Percentiles rank a stretch among this genome's conserved stretches.
phyloP scores from a whole-genome alignment of 2,329 filamentous ascomycete species.

The Pseudogymnoascus sp. region DNA sequence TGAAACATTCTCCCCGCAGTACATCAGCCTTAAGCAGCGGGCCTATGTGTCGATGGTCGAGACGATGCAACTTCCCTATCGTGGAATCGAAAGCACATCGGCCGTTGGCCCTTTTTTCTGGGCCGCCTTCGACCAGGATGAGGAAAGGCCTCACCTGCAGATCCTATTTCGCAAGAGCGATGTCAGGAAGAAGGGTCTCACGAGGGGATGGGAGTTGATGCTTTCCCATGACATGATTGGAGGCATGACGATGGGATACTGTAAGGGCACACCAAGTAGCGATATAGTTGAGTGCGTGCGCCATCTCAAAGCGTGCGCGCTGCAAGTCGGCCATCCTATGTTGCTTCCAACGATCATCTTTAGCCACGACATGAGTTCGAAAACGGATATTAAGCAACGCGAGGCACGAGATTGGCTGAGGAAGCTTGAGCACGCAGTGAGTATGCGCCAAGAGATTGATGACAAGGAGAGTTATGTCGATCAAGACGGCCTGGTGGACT shows the following conservation, averaged over 20 bases:
- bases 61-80: conserved; percentile 44
- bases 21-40: conserved; percentile 43
- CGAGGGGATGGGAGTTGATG: conserved; percentile 57
- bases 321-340: conserved; percentile 50
- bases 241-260: conserved; percentile 50
- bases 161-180: conserved; percentile 58
- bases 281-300: conserved; percentile 43
- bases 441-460: conserved; percentile 40
- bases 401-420: conserved; percentile 55
- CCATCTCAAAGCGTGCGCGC: conserved; percentile 43
- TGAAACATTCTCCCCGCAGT: conserved; percentile 49
- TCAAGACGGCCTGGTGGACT: conserved; percentile 41
- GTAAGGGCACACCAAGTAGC: conserved; percentile 53
- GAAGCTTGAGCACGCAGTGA: conserved; percentile 53
- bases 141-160: conserved; percentile 49
- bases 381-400: conserved; percentile 54
- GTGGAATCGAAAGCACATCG: conserved; percentile 51
- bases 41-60: conserved; percentile 50
- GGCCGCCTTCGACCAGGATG: conserved; percentile 48
- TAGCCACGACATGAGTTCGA: conserved; percentile 47
- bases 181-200: conserved; percentile 55
- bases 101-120: conserved; percentile 58
- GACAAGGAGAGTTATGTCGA: conserved; percentile 42
- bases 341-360: conserved; percentile 54
- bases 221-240: conserved; percentile 49